Conservation (phyloP, 2,329 filamentous ascomycete species). For the Beauveria pseudobassiana region DNA sequence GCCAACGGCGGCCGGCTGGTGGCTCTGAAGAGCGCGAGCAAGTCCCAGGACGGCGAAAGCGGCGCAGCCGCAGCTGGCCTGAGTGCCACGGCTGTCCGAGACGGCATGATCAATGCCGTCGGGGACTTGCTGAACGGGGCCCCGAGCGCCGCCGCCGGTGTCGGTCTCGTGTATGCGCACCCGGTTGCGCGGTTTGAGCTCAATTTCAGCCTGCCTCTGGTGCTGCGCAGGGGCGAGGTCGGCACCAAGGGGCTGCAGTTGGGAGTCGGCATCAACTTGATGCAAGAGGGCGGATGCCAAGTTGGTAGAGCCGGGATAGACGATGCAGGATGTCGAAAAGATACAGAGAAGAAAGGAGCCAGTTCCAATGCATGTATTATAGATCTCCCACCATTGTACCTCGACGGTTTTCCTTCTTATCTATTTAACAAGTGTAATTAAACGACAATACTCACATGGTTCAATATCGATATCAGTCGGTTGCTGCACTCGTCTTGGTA, state of each 20-base stretch:
- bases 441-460: not conserved
- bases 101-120: conserved; percentile 54
- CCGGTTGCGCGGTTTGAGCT: conserved; percentile 89
- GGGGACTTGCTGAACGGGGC: conserved; percentile 64
- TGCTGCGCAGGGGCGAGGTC: conserved; percentile 75
- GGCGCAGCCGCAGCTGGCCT: conserved; percentile 22
- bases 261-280: conserved; percentile 92
- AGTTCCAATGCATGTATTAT: not conserved
- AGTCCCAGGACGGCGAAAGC: conserved; percentile 34
- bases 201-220: conserved; percentile 86
- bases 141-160: conserved; percentile 77
- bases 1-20: conserved; percentile 83
- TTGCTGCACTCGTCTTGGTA: not conserved
- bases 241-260: conserved; percentile 86
- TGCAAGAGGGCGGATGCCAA: conserved; percentile 45
- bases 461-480: not conserved
- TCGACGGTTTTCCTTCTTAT: not conserved
- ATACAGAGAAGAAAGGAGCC: not conserved
- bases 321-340: not conserved
- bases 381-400: not conserved
- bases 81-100: conserved; percentile 37
- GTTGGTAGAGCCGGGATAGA: not conserved
- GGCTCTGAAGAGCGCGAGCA: conserved; percentile 54
- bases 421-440: not conserved
- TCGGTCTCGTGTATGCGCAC: conserved; percentile 91